A percentile compares a stretch with the other conserved stretches of the same genome.
Conservation (phyloP, 2,329 filamentous ascomycete species). For the Cordyceps tenuipes region DNA sequence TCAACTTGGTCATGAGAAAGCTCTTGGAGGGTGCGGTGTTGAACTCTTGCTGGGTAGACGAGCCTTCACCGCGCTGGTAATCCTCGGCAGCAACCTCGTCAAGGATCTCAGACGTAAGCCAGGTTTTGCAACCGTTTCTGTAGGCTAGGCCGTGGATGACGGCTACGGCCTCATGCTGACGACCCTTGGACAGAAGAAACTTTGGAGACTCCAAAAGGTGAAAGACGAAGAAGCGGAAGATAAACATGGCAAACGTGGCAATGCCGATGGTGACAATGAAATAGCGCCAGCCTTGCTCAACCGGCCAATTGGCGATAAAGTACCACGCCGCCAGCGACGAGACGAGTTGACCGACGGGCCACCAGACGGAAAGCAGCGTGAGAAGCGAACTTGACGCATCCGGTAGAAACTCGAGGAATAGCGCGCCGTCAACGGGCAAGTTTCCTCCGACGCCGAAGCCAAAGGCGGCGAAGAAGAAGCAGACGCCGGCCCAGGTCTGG, state of each 20-base stretch:
- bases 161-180: slow-evolving; percentile 69
- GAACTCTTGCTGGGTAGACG: slow-evolving; percentile 9
- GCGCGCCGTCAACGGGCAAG: slow-evolving; percentile 67
- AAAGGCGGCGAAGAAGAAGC: slow-evolving; percentile 50
- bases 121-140: slow-evolving; percentile 61
- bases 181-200: slow-evolving; percentile 67
- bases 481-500: slow-evolving; percentile 58
- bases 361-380: slow-evolving; percentile 78
- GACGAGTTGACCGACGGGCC: slow-evolving; percentile 73
- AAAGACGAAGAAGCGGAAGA: slow-evolving; percentile 71
- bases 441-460: slow-evolving; percentile 69
- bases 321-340: slow-evolving; percentile 67
- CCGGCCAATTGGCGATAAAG: slow-evolving; percentile 61
- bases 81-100: slow-evolving; percentile 44
- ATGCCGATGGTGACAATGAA: slow-evolving; percentile 64
- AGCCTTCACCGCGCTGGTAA: slow-evolving; percentile 20
- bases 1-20: slow-evolving; percentile 50
- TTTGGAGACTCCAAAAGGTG: slow-evolving; percentile 80
- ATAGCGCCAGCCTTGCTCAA: slow-evolving; percentile 68
- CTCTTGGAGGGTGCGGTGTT: slow-evolving; percentile 20
- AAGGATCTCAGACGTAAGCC: slow-evolving; percentile 65
- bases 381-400: slow-evolving; percentile 64
- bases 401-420: slow-evolving; percentile 79
- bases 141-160: slow-evolving; percentile 72
- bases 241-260: slow-evolving; percentile 68